Evolutionary conservation across 805 yeast genomes (phyloP), one percentile per base, ranked within the genome.

Genomic region (Suhomyces sp.): DNA sequence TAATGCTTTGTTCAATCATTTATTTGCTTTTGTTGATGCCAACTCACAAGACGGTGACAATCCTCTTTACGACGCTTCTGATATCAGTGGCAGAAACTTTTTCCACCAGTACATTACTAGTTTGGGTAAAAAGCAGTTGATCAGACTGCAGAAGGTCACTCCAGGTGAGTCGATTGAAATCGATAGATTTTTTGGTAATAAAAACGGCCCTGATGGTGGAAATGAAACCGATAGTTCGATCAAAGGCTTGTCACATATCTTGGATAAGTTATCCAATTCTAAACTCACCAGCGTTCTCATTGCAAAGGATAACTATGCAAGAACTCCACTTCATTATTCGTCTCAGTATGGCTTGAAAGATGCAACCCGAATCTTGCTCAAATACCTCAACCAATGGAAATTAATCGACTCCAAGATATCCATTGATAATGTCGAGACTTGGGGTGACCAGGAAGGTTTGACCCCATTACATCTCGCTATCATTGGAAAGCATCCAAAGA

Each of bases 251-350:
- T 65, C 70, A 6, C 82, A 83, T 62, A 76, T 90, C 29, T 75
- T 91, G 50, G 72, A 77, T 13, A 76, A 78, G 44, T 66, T 90
- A 40, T 59, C 60, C 12, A 37, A 29, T 15, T 48, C 52, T 25
- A 45, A 29, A 50, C 48, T 52, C 44, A 60, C 57, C 44, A 17
- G 43, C 8, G 57, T 68, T 10, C 72, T 92, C 20, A 69, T 85
- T 45, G 85, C 86, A 48, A 81, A 79, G 43, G 98, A 92, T 65
- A 84, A 81, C 53, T 88, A 89, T 63, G 77, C 77, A 55, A 79
- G 97, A 54, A 87, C 97, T 0, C 96, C 97, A 0, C 72, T 93
- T 50, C 97, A 93, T 69, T 92, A 92, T 66, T 85, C 96, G 17
- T 85, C 94, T 2, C 94, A 89, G 60, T 90, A 84, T 65, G 97